A percentile compares a stretch with the other conserved stretches of the same genome.
phyloP scores from a whole-genome alignment of 164 flowering plant genomes.

The Euptelea pleiosperma region DNA sequence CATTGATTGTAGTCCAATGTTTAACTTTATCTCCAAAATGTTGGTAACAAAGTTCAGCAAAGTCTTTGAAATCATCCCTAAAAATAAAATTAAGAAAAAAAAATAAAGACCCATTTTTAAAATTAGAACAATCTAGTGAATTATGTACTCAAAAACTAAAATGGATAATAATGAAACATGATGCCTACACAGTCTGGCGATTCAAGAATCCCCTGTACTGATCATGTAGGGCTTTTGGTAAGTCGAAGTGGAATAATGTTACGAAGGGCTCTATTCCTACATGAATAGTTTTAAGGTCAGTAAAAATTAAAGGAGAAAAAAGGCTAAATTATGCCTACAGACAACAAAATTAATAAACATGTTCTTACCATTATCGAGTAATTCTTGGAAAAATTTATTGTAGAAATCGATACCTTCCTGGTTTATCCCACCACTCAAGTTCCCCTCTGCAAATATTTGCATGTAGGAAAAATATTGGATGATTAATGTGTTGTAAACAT shows the following conservation, averaged over 20 bases:
- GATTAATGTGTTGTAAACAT: too few species aligned
- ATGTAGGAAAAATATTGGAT: too few species aligned
- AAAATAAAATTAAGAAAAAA: background rate
- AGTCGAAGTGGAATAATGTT: constrained; percentile 38
- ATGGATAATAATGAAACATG: background rate
- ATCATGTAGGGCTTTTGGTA: constrained; percentile 24
- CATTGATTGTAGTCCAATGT: constrained; percentile 44
- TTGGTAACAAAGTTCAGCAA: constrained; percentile 27
- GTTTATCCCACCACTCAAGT: constrained; percentile 22
- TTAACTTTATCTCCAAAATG: constrained; percentile 42
- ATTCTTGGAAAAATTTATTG: constrained; percentile 36
- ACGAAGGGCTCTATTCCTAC: constrained; percentile 32
- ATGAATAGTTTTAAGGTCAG: background rate
- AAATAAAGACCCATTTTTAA: too few species aligned
- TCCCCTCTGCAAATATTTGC: background rate
- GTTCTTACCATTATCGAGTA: constrained; percentile 25
- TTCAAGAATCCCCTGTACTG: constrained; percentile 32
- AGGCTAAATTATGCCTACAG: background rate
- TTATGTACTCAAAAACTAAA: too few species aligned
- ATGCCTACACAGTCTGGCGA: constrained; percentile 25
- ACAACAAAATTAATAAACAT: background rate
- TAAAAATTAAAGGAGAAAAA: background rate
- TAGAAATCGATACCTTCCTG: constrained; percentile 35
- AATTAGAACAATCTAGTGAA: too few species aligned
- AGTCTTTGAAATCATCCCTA: constrained; percentile 38